phyloP scores from a whole-genome alignment of 306 rosid genomes.

The Acacia confusa region DNA sequence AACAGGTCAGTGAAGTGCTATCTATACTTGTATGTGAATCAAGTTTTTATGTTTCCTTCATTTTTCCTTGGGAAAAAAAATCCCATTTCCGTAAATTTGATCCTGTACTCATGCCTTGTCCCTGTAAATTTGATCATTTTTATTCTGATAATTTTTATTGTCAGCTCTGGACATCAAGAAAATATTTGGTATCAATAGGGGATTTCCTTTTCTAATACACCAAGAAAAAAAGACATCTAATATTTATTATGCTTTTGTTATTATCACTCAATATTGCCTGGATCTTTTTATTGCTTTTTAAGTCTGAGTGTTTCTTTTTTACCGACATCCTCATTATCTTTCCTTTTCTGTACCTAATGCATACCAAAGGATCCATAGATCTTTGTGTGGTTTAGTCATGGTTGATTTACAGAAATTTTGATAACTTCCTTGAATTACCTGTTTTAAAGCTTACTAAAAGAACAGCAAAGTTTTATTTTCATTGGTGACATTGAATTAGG shows the following conservation, averaged over 20 bases:
- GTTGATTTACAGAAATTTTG: neutral
- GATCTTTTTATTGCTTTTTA: neutral
- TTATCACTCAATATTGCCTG: neutral
- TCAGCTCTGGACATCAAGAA: neutral
- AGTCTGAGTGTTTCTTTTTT: neutral
- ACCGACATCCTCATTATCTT: neutral
- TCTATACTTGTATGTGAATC: conserved; percentile 28
- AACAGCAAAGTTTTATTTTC: neutral
- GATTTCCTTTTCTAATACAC: neutral
- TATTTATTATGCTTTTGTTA: neutral
- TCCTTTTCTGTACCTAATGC: neutral
- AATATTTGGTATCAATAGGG: neutral
- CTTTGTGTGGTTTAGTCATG: conserved; percentile 9
- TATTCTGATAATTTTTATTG: conserved; percentile 12
- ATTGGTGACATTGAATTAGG: conserved; percentile 17
- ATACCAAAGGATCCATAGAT: neutral
- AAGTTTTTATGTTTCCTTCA: conserved; percentile 18
- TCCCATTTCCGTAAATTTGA: conserved; percentile 4
- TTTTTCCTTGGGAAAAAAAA: neutral
- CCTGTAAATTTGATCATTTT: conserved; percentile 19
- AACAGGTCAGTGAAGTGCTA: conserved; percentile 59
- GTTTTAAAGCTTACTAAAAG: neutral
- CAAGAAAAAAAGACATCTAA: neutral
- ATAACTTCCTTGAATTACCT: conserved; percentile 15
- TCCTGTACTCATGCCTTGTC: neutral